Base-by-base conservation (phyloP, 2,329 filamentous ascomycete genomes). In the Pestalotiopsis sp. region DNA sequence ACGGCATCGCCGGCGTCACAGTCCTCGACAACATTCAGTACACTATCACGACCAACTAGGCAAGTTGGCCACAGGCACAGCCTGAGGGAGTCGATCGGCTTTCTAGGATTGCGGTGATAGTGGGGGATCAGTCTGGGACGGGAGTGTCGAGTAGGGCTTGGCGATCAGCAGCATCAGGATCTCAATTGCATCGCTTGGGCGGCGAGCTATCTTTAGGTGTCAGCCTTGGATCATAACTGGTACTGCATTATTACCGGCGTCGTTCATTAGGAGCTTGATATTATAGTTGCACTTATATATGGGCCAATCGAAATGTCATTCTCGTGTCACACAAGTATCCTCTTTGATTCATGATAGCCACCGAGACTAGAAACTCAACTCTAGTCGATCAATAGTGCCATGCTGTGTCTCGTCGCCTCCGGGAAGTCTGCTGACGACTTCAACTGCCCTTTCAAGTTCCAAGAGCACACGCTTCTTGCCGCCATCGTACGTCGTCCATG, bases 361-460 rank as follows among this genome's bases (percentile, higher is more conserved):
- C 7, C 44, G 11, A n/a, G 1, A 6, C 30, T 39, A 26, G 24
- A 48, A 24, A n/a, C 2, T 17, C 44, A 55, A 30, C 13, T 55
- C 52, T n/a, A 65, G 40, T 10, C 38, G 40, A 56, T 57, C 63
- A 11, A 65, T 17, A 14, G 17, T 22, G 44, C 63, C 63, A 56
- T 56, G 63, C 6, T 65, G 24, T 24, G 30, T 7, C 24, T 55
- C 63, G 7, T 56, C 30, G 3, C 63, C 63, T 9, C 44, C 40
- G 3, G 63, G 40, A 20, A 65, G 40, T 24, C 9, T 14, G 24
- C 63, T 65, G n/a, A 35, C 30, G 13, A 65, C 63, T 13, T 39
- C 52, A 56, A 65, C 30, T n/a, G 63, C 40, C 48, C 30, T 65
- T 39, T 65, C 14, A 65, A 65, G 26, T 17, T 56, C 9, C 24